phyloP scores from a whole-genome alignment of 2,329 filamentous ascomycete genomes.

The Lachnellula cervina region DNA sequence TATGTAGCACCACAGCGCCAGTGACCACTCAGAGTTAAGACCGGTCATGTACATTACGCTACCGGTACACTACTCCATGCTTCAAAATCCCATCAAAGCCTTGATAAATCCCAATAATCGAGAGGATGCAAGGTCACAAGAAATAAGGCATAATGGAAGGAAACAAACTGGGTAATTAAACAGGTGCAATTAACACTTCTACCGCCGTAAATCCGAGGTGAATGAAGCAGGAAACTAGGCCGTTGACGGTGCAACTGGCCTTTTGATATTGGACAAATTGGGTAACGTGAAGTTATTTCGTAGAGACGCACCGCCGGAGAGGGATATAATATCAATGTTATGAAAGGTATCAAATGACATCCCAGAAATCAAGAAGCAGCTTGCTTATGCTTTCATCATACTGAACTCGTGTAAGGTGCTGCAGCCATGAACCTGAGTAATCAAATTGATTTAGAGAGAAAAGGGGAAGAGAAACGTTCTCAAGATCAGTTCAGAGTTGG shows the following conservation, averaged over 20 bases:
- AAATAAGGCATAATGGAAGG: no score
- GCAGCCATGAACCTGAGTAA: slow-evolving; percentile 2
- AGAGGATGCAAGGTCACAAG: no score
- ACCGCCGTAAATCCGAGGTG: no score
- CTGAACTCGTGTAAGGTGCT: neutral
- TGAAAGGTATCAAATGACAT: neutral
- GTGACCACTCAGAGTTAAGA: no score
- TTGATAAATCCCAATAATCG: no score
- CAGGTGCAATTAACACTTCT: no score
- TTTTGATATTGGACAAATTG: neutral
- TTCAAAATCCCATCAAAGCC: no score
- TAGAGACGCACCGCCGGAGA: neutral
- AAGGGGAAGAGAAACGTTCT: neutral
- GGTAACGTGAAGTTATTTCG: neutral
- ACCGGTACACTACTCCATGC: no score
- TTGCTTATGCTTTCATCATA: neutral
- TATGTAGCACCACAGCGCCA: no score
- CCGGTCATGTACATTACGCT: no score
- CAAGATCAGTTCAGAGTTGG: neutral
- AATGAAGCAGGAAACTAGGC: slow-evolving; percentile 19
- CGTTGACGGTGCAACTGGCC: slow-evolving; percentile 2
- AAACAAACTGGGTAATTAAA: no score
- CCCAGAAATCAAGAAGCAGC: neutral
- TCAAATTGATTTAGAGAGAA: neutral
- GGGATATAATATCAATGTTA: neutral